Base-by-base conservation (phyloP, 106 monocot genomes). In the Apostasia shenzhenica region DNA sequence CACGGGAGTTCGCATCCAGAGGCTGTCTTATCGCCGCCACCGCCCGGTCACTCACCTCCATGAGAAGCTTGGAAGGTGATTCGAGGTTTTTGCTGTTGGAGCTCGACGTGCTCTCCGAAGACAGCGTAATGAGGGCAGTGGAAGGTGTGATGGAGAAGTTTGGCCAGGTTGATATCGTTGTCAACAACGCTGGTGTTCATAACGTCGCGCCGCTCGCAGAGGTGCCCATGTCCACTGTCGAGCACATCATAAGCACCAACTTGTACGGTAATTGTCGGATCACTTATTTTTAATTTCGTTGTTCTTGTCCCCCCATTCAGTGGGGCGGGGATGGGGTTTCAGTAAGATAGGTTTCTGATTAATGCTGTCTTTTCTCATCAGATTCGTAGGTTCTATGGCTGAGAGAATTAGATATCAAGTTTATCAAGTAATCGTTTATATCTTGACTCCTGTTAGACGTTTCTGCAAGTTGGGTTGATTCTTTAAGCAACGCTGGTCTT, bases 171-270 rank as follows among this genome's bases (percentile, higher is more conserved):
- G 95, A 97, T 54, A 89, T 97, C 71, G 76, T 97, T 5, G 85
- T 97, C 7, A 97, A 97, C 67, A 97, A 97, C 54, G 95, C 95
- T 1, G 95, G 95, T 12, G 54, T 92, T 2, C 92, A 89, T 72
- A 69, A 82, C 59, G 95, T 97, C 14, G 95, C 83, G 5, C 95
- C 92, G 0, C 81, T 97, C 14, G 94, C 81, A 1, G 94, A 94
- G 83, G 75, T 84, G 13, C 90, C 90, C 1, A 88, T 94, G 79
- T 44, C 84, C 4, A 46, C 62, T 1, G 46, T 94, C 43, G 78
- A 83, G 40, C 68, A 73, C 1, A 57, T 91, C 13, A 91, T 91
- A 75, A 53, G 80, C 6, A 94, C 94, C 9, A 94, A 94, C 72
- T 79, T 94, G 8, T 88, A 80, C 63, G 94, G 94, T 94, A 70